Conservation (phyloP, 257 asterid genomes). For the Lycium ferocissimum region DNA sequence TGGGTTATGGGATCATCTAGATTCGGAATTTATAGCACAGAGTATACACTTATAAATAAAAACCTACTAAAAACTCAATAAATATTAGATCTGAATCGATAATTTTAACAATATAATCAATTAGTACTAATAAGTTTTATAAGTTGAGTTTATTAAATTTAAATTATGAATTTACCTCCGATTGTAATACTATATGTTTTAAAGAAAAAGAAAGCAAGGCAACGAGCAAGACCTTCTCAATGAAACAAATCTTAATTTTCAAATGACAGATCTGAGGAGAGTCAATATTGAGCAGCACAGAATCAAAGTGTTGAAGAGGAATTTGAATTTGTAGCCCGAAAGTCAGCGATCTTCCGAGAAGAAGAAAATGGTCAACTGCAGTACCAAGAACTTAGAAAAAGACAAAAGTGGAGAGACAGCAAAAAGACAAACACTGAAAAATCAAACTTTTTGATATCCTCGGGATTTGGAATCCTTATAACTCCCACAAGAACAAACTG, state of each 20-base stretch:
- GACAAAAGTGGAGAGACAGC: conserved; percentile 6
- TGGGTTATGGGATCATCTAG: background rate
- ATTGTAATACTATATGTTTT: background rate
- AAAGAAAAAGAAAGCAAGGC: background rate
- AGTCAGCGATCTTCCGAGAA: background rate
- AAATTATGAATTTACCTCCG: background rate
- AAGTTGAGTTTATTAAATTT: no score
- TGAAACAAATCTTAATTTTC: background rate
- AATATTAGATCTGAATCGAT: background rate
- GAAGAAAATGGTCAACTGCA: background rate
- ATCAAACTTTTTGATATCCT: conserved; percentile 41
- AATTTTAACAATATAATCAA: background rate
- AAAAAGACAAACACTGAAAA: conserved; percentile 35
- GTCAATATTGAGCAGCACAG: background rate
- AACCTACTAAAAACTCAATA: background rate
- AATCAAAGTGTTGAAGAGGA: background rate
- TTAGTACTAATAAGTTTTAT: background rate
- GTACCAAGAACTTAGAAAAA: background rate
- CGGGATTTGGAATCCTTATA: conserved; percentile 56
- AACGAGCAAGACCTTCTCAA: background rate
- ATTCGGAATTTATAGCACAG: background rate
- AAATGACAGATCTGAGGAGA: conserved; percentile 22
- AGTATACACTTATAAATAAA: background rate
- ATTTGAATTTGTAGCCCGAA: background rate
- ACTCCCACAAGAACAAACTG: background rate